Evolutionary conservation across 768 basidiomycete genomes (phyloP).

Genomic region (Amanita muscaria): DNA sequence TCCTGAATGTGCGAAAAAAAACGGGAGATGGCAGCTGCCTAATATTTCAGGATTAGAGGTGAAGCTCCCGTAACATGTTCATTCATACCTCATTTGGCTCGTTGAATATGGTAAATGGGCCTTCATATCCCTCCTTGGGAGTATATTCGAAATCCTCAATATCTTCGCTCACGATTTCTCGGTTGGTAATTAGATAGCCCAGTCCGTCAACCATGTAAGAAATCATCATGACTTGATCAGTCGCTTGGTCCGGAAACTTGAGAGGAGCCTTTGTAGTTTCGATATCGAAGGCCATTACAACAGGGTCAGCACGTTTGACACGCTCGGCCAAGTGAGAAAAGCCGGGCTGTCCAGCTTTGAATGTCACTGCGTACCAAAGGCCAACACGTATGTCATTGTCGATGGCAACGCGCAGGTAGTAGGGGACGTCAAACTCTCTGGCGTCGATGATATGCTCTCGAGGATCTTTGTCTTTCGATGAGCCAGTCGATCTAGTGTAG

Average conservation of each 20-base stretch:
- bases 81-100: constrained; percentile 76
- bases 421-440: constrained; percentile 94
- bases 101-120: constrained; percentile 93
- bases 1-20: constrained; percentile 95
- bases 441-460: constrained; percentile 89
- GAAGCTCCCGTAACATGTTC: not conserved
- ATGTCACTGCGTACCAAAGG: constrained; percentile 91
- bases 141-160: constrained; percentile 99
- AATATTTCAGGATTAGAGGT: not conserved
- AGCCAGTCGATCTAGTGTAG: constrained; percentile 21
- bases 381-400: constrained; percentile 97
- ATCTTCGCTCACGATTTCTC: constrained; percentile 95
- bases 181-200: constrained; percentile 94
- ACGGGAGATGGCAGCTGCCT: constrained; percentile 68
- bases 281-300: constrained; percentile 98
- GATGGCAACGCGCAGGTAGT: constrained; percentile 97
- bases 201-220: constrained; percentile 99
- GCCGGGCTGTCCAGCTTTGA: constrained; percentile 68
- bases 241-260: constrained; percentile 92
- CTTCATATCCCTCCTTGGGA: constrained; percentile 95
- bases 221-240: constrained; percentile 99
- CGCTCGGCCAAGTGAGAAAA: constrained; percentile 69
- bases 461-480: constrained; percentile 63
- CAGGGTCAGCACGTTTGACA: constrained; percentile 97
- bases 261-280: constrained; percentile 99